Conservation (phyloP, 2,329 filamentous ascomycete species). For the Ceratocystis cubensis region DNA sequence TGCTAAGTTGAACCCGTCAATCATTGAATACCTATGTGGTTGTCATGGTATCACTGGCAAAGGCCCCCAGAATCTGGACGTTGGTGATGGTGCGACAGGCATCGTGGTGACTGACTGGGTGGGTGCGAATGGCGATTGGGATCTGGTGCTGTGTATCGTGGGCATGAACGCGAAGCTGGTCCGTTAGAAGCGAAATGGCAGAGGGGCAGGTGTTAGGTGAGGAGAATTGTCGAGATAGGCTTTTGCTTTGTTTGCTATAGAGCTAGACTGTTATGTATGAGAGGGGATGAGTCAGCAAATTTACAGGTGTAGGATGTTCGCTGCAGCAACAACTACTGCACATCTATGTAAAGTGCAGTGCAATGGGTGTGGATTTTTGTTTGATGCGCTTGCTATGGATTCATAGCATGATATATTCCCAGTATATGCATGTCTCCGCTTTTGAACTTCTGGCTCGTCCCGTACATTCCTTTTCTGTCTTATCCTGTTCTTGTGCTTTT, state of each 20-base stretch:
- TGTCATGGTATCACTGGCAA: constrained; percentile 42
- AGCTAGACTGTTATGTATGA: background rate
- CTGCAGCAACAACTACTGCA: background rate
- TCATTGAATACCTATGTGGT: constrained; percentile 49
- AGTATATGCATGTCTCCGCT: constrained; percentile 4
- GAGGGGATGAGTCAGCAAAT: background rate
- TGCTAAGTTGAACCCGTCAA: constrained; percentile 69
- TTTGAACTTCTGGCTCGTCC: constrained; percentile 9
- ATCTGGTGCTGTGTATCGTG: constrained; percentile 72
- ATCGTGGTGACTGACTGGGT: constrained; percentile 93
- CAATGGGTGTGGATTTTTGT: background rate
- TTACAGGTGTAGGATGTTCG: background rate
- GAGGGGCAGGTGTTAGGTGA: background rate
- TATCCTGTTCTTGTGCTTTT: constrained; percentile 2
- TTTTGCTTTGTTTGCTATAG: no score
- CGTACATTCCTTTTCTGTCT: constrained; percentile 1
- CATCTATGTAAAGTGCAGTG: background rate
- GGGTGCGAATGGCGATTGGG: constrained; percentile 77
- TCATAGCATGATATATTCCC: constrained; percentile 2
- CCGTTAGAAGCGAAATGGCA: constrained; percentile 28
- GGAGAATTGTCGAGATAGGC: background rate
- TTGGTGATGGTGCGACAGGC: constrained; percentile 66
- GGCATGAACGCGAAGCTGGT: constrained; percentile 72
- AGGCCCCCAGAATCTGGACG: constrained; percentile 37
- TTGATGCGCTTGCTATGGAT: background rate